phyloP scores from a whole-genome alignment of 208 protist genomes.

The Borovskyia barvae region DNA sequence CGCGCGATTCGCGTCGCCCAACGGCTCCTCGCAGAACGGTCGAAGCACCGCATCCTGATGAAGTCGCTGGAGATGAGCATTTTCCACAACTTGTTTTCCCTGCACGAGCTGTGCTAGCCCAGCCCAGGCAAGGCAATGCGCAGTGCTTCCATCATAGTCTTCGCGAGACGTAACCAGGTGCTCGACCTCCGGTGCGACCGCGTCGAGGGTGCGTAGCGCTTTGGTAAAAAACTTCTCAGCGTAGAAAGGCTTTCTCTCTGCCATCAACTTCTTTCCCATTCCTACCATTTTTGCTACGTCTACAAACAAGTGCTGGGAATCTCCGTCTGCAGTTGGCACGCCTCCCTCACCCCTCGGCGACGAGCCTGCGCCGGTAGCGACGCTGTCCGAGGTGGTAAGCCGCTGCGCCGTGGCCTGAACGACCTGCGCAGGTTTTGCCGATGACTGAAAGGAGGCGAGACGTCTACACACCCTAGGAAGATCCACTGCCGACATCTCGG shows the following conservation, averaged over 20 bases:
- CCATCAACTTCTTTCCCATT: slow-evolving; percentile 60
- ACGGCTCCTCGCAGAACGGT: slow-evolving; percentile 34
- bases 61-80: slow-evolving; percentile 39
- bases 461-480: slow-evolving; percentile 54
- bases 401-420: not conserved
- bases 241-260: slow-evolving; percentile 56
- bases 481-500: slow-evolving; percentile 16
- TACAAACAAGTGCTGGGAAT: slow-evolving; percentile 44
- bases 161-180: slow-evolving; percentile 10
- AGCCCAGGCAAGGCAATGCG: slow-evolving; percentile 68
- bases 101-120: slow-evolving; percentile 64
- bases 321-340: not conserved
- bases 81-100: slow-evolving; percentile 28
- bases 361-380: not conserved
- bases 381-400: not conserved
- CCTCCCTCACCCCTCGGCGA: not conserved
- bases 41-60: slow-evolving; percentile 6
- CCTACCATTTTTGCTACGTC: slow-evolving; percentile 73
- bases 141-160: slow-evolving; percentile 57
- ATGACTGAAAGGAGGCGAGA: slow-evolving; percentile 51
- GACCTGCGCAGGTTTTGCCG: slow-evolving; percentile 27
- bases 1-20: slow-evolving; percentile 58
- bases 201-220: slow-evolving; percentile 61
- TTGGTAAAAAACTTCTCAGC: slow-evolving; percentile 83
- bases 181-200: slow-evolving; percentile 38